Evolutionary conservation across 2,329 filamentous ascomycete species (phyloP).

Genomic region (Thelonectria discophora): DNA sequence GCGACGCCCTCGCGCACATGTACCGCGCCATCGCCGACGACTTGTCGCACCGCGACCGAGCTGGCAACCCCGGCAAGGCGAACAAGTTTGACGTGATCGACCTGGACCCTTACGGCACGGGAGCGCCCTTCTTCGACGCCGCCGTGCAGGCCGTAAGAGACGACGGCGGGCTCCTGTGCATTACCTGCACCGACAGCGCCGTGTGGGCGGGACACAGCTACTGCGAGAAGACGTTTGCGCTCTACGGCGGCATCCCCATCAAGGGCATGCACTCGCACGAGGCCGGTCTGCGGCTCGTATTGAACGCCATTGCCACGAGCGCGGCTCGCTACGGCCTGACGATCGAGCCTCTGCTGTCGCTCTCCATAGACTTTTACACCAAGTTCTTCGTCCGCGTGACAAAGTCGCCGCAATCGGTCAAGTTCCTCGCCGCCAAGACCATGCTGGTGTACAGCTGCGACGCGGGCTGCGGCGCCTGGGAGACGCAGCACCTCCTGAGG

Average conservation of each 20-base stretch:
- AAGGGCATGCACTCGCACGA: slow-evolving; percentile 91
- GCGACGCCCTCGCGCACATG: slow-evolving; percentile 92
- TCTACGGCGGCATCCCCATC: slow-evolving; percentile 91
- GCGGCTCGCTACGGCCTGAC: slow-evolving; percentile 87
- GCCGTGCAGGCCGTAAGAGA: slow-evolving; percentile 84
- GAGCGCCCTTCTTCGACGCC: slow-evolving; percentile 89
- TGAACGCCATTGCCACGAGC: slow-evolving; percentile 81
- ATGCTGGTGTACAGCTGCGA: slow-evolving; percentile 96
- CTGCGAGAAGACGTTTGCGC: slow-evolving; percentile 88
- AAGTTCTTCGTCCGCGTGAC: slow-evolving; percentile 86
- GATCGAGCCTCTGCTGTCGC: slow-evolving; percentile 88
- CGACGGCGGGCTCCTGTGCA: slow-evolving; percentile 89
- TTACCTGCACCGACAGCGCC: slow-evolving; percentile 95
- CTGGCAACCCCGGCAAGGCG: slow-evolving; percentile 50
- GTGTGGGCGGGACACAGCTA: slow-evolving; percentile 96
- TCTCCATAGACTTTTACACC: slow-evolving; percentile 96
- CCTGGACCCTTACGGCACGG: slow-evolving; percentile 94
- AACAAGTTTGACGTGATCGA: slow-evolving; percentile 91
- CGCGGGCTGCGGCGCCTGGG: slow-evolving; percentile 89
- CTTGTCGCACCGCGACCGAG: slow-evolving; percentile 53
- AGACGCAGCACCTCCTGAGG: slow-evolving; percentile 79
- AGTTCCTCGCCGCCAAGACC: slow-evolving; percentile 87
- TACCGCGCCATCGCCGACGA: slow-evolving; percentile 73
- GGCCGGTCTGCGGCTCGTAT: slow-evolving; percentile 83
- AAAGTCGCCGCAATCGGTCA: slow-evolving; percentile 84